Evolutionary conservation across 108 stramenopile species (phyloP).

Genomic region (Seminavis robusta): DNA sequence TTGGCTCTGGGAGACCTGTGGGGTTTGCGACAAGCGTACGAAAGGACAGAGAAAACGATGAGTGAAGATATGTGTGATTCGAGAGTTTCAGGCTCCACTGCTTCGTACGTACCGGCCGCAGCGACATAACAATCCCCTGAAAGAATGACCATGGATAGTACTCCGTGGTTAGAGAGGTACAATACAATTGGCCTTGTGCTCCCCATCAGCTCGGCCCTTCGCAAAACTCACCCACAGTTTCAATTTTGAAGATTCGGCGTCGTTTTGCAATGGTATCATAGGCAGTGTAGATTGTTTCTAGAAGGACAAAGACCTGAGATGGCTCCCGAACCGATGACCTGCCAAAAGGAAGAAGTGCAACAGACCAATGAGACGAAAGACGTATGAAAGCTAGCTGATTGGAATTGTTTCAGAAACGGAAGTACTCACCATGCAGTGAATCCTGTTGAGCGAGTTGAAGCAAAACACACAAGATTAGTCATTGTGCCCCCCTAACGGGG

Average conservation of each 20-base stretch:
- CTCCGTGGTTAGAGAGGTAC: too few species aligned
- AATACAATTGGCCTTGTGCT: too few species aligned
- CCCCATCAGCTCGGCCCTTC: too few species aligned
- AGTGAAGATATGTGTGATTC: too few species aligned
- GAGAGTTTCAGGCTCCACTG: background rate
- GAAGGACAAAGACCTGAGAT: constrained; percentile 7
- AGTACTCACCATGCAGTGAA: constrained; percentile 23
- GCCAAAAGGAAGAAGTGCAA: too few species aligned
- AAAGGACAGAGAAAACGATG: too few species aligned
- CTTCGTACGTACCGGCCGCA: background rate
- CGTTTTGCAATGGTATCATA: constrained; percentile 7
- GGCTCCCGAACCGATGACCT: constrained; percentile 13
- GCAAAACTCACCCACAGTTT: constrained; percentile 15
- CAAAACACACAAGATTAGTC: background rate
- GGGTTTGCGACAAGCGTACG: too few species aligned
- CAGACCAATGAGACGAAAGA: too few species aligned
- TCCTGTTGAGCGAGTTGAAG: background rate
- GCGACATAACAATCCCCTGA: background rate
- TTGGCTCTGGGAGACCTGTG: too few species aligned
- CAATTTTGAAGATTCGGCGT: constrained; percentile 15
- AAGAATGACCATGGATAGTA: background rate
- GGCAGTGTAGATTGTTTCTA: constrained; percentile 3
- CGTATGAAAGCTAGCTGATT: too few species aligned
- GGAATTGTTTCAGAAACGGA: too few species aligned
- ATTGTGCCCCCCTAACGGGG: background rate